Base-by-base conservation (phyloP, 176 grass and related monocot genomes). In the Leersia perrieri region DNA sequence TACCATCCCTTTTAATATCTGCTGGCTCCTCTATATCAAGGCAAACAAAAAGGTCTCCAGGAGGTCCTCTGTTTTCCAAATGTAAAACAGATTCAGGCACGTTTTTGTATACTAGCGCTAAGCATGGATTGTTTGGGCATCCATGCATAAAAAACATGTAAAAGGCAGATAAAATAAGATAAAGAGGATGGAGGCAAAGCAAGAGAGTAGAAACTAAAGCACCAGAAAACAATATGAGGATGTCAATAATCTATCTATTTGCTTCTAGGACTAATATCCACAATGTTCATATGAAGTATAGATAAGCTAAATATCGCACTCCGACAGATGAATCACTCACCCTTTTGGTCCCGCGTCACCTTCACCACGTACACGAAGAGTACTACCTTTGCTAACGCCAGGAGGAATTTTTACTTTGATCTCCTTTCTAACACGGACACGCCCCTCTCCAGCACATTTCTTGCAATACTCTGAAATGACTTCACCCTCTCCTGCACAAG, bases 311-410 rank as follows among this genome's bases (percentile, higher is more conserved):
- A 82, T 14, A 75, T 33, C 71, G 30, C 32, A 22, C 70, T 82
- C 61, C 66, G n/a, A 75, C 60, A 80, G 15, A 70, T 31, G 70
- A 20, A 80, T 81, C 33, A 16, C 76, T 80, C 94, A 98, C 95
- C 92, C 95, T 95, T 91, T 98, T n/a, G 88, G 95, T 76, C 95
- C 95, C 7, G 92, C 95, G 77, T 98, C 95, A 87, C 95, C 95
- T 93, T 98, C 95, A 77, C 95, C 90, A 63, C 92, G 90, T 77
- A 98, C 92, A 85, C 95, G 95, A 88, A 98, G 95, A 66, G 92
- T 98, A 81, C 95, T 98, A 71, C 95, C 95, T 89, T 98, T 98
- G 83, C 92, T 93, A 76, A 98, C 92, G 61, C 95, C 95, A 74
- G 90, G 88, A 83, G 95, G 95, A 31, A 95, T 91, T 91, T 95